Conservation (phyloP, 306 rosid genomes). For the Vigna reflexopilosa region DNA sequence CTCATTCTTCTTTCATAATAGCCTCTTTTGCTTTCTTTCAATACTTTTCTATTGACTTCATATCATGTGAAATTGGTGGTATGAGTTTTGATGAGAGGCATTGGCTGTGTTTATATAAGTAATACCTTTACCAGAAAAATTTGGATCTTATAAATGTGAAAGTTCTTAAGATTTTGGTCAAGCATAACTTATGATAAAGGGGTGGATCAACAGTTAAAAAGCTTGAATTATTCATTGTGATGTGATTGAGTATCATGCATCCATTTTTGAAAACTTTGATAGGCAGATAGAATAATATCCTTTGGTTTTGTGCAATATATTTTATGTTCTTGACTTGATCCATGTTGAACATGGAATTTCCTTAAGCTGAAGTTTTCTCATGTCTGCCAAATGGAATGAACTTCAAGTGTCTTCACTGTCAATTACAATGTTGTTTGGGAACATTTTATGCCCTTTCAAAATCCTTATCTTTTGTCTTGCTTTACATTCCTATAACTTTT, state of each 20-base stretch:
- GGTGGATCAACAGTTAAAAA: too few species aligned
- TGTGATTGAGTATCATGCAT: not conserved
- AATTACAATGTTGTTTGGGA: not conserved
- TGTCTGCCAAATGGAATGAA: constrained; percentile 18
- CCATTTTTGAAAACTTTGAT: not conserved
- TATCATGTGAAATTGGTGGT: too few species aligned
- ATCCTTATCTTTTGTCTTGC: not conserved
- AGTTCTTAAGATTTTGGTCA: too few species aligned
- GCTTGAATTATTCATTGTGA: not conserved
- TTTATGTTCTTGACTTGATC: not conserved
- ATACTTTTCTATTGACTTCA: too few species aligned
- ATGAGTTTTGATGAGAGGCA: too few species aligned
- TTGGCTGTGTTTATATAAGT: too few species aligned
- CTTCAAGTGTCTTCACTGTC: not conserved
- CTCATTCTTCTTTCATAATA: not conserved
- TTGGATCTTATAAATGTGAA: too few species aligned
- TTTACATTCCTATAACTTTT: constrained; percentile 11
- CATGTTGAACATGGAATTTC: not conserved
- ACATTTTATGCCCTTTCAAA: not conserved
- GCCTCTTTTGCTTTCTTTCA: too few species aligned
- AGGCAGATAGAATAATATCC: not conserved
- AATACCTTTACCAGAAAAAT: too few species aligned
- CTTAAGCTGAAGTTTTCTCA: not conserved
- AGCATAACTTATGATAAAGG: too few species aligned
- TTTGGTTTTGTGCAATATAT: not conserved